A percentile compares a stretch with the other conserved stretches of the same genome.
Conservation (phyloP, 2,329 filamentous ascomycete genomes). For the Epichloe gansuensis region DNA sequence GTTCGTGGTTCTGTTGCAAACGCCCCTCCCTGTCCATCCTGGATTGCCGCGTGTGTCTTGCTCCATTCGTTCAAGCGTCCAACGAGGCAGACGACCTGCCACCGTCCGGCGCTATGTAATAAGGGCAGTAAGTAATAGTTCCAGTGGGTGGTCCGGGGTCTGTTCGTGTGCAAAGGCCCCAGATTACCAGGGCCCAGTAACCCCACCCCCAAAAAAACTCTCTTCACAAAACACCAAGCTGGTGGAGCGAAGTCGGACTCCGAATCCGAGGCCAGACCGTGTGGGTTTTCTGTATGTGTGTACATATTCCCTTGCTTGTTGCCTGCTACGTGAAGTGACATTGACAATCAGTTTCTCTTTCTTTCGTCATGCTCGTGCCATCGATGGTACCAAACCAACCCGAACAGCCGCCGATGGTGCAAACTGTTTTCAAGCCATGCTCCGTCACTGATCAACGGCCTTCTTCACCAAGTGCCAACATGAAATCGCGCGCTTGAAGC, state of each 20-base stretch:
- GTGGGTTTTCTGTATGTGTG: no score
- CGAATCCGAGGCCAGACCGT: background rate
- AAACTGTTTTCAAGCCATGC: background rate
- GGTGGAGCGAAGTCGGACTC: slow-evolving; percentile 6
- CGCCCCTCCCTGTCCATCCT: background rate
- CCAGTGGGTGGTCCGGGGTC: background rate
- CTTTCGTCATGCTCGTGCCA: no score
- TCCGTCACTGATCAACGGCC: background rate
- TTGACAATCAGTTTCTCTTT: no score
- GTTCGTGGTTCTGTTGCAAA: no score
- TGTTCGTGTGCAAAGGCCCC: background rate
- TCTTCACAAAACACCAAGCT: background rate
- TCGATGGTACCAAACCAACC: no score
- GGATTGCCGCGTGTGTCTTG: background rate
- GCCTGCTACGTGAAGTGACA: no score
- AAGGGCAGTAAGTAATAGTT: no score
- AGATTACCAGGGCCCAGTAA: background rate
- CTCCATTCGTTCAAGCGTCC: background rate
- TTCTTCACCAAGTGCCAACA: background rate
- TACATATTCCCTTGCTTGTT: no score
- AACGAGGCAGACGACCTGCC: background rate
- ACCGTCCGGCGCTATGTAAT: no score
- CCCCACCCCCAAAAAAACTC: background rate
- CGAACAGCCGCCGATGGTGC: background rate
- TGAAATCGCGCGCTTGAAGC: background rate